phyloP scores from a whole-genome alignment of 2,329 filamentous ascomycete species.

The Talaromyces sp. region DNA sequence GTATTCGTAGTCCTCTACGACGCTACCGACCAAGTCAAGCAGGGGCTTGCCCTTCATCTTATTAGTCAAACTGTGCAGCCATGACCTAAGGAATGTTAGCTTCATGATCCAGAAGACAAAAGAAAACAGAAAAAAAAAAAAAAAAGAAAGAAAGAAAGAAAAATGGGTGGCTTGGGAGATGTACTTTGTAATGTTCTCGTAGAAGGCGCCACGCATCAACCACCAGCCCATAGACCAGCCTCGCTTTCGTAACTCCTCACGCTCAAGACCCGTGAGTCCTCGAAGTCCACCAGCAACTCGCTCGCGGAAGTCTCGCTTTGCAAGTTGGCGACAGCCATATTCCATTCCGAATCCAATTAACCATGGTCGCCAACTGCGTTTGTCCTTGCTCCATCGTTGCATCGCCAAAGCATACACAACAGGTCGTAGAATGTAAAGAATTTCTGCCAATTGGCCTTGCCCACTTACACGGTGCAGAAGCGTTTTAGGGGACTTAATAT shows the following conservation, averaged over 20 bases:
- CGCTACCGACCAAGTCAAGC: constrained; percentile 77
- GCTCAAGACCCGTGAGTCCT: constrained; percentile 79
- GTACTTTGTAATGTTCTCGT: constrained; percentile 81
- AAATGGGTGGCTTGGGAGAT: constrained; percentile 24
- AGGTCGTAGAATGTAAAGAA: constrained; percentile 88
- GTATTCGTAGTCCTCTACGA: constrained; percentile 95
- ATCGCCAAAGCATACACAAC: constrained; percentile 84
- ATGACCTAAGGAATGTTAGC: constrained; percentile 49
- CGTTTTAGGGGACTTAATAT: constrained; percentile 88
- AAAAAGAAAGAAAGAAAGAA: too few species aligned
- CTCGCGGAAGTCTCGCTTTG: constrained; percentile 66
- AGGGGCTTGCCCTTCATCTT: constrained; percentile 73
- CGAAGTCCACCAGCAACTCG: constrained; percentile 70
- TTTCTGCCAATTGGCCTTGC: constrained; percentile 80
- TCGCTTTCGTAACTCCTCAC: constrained; percentile 83
- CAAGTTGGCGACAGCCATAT: constrained; percentile 83
- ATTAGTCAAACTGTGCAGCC: constrained; percentile 69
- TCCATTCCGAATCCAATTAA: constrained; percentile 82
- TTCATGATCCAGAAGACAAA: too few species aligned
- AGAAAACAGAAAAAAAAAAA: too few species aligned
- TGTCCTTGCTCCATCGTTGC: constrained; percentile 70
- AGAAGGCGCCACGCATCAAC: constrained; percentile 94
- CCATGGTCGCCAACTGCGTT: constrained; percentile 90
- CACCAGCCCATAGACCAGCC: constrained; percentile 95
- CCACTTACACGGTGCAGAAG: constrained; percentile 75